These are phyloP conservation scores for Striga asiatica DNA, from an alignment of 257 asterid species.

Conservation along the genomic window DNA sequence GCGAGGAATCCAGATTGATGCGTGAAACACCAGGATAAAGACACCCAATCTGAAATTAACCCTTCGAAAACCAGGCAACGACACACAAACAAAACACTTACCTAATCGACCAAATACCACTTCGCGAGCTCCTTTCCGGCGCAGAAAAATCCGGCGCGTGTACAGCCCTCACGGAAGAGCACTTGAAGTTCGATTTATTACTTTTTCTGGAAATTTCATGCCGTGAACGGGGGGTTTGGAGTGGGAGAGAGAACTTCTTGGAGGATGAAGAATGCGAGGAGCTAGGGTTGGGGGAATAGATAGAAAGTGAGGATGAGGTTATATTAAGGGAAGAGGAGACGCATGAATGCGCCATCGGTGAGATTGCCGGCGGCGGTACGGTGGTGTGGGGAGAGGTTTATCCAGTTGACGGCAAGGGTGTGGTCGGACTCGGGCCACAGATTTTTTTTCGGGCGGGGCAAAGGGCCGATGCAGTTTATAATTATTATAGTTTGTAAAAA, in stretches of 20 bases:
- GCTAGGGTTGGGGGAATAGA: slow-evolving; percentile 21
- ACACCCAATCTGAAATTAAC: not conserved
- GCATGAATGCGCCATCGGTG: slow-evolving; percentile 23
- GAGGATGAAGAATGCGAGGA: slow-evolving; percentile 18
- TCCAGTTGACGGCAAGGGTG: slow-evolving; percentile 12
- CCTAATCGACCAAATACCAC: slow-evolving; percentile 93
- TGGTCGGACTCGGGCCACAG: not conserved
- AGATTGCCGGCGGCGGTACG: not conserved
- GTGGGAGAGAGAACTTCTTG: slow-evolving; percentile 24
- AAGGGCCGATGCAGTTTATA: too few relatives aligned
- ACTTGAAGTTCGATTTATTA: slow-evolving; percentile 22
- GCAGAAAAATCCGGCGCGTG: slow-evolving; percentile 34
- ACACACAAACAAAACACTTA: slow-evolving; percentile 5
- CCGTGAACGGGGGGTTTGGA: slow-evolving; percentile 34
- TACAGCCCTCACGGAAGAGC: slow-evolving; percentile 35
- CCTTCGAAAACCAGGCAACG: not conserved
- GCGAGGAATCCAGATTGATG: not conserved
- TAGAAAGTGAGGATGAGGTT: slow-evolving; percentile 11
- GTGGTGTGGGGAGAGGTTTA: slow-evolving; percentile 2
- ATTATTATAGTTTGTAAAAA: too few relatives aligned
- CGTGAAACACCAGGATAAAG: not conserved
- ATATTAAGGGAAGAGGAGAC: slow-evolving; percentile 17
- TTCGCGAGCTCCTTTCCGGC: slow-evolving; percentile 28
- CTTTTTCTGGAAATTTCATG: slow-evolving; percentile 31
- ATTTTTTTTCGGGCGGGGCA: not conserved